Base-by-base conservation (phyloP, 129 eudicot genomes). In the Deinandra increscens region DNA sequence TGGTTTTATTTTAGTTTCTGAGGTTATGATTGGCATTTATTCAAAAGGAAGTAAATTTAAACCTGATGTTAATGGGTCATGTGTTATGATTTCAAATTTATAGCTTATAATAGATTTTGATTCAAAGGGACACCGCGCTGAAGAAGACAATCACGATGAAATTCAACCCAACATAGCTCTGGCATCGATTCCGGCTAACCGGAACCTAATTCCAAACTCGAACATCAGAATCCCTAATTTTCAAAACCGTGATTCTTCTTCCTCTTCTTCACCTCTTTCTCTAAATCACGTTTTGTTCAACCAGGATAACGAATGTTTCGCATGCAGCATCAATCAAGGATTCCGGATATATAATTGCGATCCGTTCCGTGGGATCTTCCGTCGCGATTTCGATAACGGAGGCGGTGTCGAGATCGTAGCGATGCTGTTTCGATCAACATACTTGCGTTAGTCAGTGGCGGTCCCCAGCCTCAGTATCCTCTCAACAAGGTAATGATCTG, bases 381-480 rank as follows among this genome's bases (percentile, higher is more conserved):
- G 95, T 1, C 80, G 98, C 9, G 95, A 86, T 58, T 92, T 86
- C 34, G 89, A 84, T 1, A 72, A 69, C 39, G 95, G 94, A 23
- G 96, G 96, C 6, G 98, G 97, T 0, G 76, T 92, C 7, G 95
- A 89, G 4, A 79, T 80, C 9, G 96, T 88, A 5, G 91, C 84
- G 79, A 92, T 92, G 98, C 82, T 92, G 0, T 92, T 88, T 50
- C 79, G 98, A 5, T 86, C 70, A 91, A 91, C 46, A 91, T 88
- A 9, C 83, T 92, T 0, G 96, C 89, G 0, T 18, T 92, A 1
- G 98, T 92, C 0, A 96, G 98, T 31, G 95, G 95, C 2, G 95
- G 98, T 3, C 77, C 95, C 4, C 73, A 87, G 15, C 95, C 98
- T 4, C 98, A 86, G 80, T 92, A 84, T 64, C 98, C 96, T 0